Conservation (phyloP, 208 protist species). For the Leishmania lainsoni region DNA sequence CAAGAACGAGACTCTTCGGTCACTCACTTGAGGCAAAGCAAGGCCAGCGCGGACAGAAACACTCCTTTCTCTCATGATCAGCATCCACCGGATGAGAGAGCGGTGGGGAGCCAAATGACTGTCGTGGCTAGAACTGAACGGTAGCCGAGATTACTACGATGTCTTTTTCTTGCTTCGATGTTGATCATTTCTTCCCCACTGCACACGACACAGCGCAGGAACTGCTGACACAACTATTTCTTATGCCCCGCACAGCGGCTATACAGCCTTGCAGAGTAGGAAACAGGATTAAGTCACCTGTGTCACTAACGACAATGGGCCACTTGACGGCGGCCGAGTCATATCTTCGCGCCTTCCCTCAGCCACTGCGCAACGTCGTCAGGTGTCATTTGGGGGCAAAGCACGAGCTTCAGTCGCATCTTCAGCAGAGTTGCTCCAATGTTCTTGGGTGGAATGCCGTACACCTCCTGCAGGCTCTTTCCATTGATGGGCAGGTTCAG, state of each 20-base stretch:
- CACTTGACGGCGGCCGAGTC: not conserved
- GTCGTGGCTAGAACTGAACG: not conserved
- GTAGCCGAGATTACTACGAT: too few species aligned
- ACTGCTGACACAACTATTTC: not conserved
- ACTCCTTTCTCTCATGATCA: too few species aligned
- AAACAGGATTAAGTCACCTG: not conserved
- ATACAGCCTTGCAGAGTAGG: not conserved
- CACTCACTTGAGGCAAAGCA: not conserved
- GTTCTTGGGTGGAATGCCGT: constrained; percentile 43
- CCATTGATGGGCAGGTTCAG: constrained; percentile 66
- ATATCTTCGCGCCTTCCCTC: constrained; percentile 14
- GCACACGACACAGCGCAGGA: not conserved
- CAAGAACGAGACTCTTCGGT: not conserved
- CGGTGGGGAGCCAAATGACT: too few species aligned
- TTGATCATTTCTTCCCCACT: not conserved
- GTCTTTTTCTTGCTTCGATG: not conserved
- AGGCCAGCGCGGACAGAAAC: not conserved
- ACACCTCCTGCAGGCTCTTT: constrained; percentile 54
- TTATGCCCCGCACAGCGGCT: not conserved
- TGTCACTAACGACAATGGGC: not conserved
- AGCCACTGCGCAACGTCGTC: constrained; percentile 30
- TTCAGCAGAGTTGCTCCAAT: constrained; percentile 56
- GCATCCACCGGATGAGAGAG: not conserved
- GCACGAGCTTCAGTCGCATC: constrained; percentile 56
- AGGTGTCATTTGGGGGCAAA: constrained; percentile 40